These are phyloP conservation scores for Rhodomyrtus tomentosa DNA, from an alignment of 345 rosid species.

Conservation along the genomic window DNA sequence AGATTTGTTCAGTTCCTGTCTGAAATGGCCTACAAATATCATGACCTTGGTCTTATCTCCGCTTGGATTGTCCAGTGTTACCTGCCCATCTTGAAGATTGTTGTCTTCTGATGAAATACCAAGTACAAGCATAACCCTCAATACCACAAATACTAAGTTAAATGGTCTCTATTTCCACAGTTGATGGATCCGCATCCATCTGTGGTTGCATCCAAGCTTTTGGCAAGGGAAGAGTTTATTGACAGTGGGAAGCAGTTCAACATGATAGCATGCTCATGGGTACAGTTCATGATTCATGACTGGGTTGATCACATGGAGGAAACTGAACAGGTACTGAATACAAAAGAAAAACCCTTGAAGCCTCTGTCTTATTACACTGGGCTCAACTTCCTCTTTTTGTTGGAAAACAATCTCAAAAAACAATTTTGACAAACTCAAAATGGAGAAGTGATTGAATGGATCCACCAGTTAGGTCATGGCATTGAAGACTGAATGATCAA, in stretches of 20 bases:
- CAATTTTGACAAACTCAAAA: not conserved
- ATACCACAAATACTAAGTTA: not conserved
- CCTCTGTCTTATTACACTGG: not conserved
- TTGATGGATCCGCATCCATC: slow-evolving; percentile 68
- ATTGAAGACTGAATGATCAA: not conserved
- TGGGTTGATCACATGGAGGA: slow-evolving; percentile 85
- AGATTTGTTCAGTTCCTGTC: not conserved
- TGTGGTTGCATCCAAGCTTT: slow-evolving; percentile 48
- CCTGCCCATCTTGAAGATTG: not conserved
- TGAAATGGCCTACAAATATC: not conserved
- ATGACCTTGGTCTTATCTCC: not conserved
- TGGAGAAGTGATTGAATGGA: not conserved
- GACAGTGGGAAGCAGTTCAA: slow-evolving; percentile 63
- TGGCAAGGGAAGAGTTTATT: slow-evolving; percentile 37
- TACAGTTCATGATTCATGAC: slow-evolving; percentile 85
- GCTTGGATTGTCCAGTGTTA: not conserved
- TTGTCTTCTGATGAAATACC: not conserved
- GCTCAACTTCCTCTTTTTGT: not conserved
- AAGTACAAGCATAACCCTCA: not conserved
- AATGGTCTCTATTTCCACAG: slow-evolving; percentile 10
- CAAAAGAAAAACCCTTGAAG: not conserved
- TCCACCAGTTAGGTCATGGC: not conserved
- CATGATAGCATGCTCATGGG: slow-evolving; percentile 73
- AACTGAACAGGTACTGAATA: slow-evolving; percentile 32
- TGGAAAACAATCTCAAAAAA: not conserved